These are phyloP conservation scores for Wickerhamiella pararugosa DNA, from an alignment of 1,139 yeast genomes.

Conservation along the genomic window DNA sequence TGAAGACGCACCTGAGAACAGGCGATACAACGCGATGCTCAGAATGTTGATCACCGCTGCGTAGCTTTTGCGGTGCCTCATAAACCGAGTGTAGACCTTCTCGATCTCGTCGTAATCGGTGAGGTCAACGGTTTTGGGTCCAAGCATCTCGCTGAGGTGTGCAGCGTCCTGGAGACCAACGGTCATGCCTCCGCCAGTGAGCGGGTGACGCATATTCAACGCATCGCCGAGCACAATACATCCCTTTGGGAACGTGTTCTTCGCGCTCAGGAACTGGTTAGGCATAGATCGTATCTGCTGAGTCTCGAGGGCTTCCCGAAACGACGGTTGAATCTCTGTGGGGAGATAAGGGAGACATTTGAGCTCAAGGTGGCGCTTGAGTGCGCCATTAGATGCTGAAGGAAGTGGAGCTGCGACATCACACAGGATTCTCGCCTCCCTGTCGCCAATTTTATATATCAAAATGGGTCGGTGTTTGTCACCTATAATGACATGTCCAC, in stretches of 20 bases:
- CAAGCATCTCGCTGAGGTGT: conserved; percentile 43
- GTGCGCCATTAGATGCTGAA: conserved; percentile 40
- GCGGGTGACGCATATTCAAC: conserved; percentile 92
- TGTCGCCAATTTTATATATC: conserved; percentile 71
- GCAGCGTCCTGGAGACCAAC: conserved; percentile 87
- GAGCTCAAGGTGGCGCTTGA: conserved; percentile 43
- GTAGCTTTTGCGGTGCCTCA: conserved; percentile 57
- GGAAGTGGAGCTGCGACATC: conserved; percentile 79
- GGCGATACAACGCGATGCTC: conserved; percentile 75
- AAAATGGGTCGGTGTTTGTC: conserved; percentile 67
- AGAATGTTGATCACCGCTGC: conserved; percentile 81
- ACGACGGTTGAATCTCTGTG: conserved; percentile 44
- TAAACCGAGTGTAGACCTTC: conserved; percentile 48
- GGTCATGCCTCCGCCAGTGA: conserved; percentile 99
- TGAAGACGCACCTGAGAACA: conserved; percentile 73
- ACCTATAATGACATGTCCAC: conserved; percentile 87
- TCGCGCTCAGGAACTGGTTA: conserved; percentile 76
- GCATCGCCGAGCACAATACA: conserved; percentile 82
- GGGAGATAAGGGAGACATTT: conserved; percentile 64
- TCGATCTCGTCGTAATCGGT: conserved; percentile 40
- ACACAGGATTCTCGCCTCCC: conserved; percentile 77
- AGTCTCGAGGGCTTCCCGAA: conserved; percentile 37
- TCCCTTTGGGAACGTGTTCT: conserved; percentile 53
- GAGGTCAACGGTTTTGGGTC: conserved; percentile 38
- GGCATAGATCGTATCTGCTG: conserved; percentile 77